Evolutionary conservation across 2,329 filamentous ascomycete species (phyloP).

Genomic region (Aureobasidium zeae): DNA sequence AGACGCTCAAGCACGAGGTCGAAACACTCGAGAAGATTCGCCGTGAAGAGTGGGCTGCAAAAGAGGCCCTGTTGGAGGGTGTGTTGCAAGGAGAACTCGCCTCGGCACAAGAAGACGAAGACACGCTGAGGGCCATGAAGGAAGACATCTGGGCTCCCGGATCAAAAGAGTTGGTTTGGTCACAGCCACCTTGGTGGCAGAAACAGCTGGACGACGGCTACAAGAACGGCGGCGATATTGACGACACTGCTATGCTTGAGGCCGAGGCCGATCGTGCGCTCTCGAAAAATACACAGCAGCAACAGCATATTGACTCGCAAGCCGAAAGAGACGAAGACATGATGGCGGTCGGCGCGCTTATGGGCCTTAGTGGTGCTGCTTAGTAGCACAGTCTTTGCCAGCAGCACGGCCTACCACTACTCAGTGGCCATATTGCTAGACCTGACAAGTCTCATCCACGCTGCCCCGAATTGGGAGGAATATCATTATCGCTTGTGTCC

Average conservation of each 20-base stretch:
- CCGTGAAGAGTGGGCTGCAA: constrained; percentile 67
- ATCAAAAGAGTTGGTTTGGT: constrained; percentile 3
- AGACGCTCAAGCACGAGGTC: constrained; percentile 55
- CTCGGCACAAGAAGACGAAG: constrained; percentile 25
- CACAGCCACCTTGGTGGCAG: neutral
- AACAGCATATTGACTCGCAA: constrained; percentile 21
- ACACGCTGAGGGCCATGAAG: constrained; percentile 18
- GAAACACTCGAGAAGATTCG: constrained; percentile 57
- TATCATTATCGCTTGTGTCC: no score
- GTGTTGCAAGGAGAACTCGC: constrained; percentile 62
- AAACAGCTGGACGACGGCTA: neutral
- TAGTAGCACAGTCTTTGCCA: no score
- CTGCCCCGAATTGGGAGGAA: no score
- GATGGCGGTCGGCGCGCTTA: constrained; percentile 19
- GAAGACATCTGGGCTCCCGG: constrained; percentile 7
- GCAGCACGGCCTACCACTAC: no score
- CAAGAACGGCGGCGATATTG: neutral
- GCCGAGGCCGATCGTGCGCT: neutral
- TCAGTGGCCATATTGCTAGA: no score
- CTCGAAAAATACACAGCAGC: no score
- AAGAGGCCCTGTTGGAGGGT: constrained; percentile 69
- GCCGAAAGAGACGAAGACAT: constrained; percentile 18
- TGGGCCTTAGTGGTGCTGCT: constrained; percentile 17
- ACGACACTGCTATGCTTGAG: neutral
- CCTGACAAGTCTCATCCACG: no score